A percentile compares a stretch with the other conserved stretches of the same genome.
These are phyloP conservation scores for Aspergillus steynii DNA, from an alignment of 495 filamentous ascomycete species.

Conservation along the genomic window DNA sequence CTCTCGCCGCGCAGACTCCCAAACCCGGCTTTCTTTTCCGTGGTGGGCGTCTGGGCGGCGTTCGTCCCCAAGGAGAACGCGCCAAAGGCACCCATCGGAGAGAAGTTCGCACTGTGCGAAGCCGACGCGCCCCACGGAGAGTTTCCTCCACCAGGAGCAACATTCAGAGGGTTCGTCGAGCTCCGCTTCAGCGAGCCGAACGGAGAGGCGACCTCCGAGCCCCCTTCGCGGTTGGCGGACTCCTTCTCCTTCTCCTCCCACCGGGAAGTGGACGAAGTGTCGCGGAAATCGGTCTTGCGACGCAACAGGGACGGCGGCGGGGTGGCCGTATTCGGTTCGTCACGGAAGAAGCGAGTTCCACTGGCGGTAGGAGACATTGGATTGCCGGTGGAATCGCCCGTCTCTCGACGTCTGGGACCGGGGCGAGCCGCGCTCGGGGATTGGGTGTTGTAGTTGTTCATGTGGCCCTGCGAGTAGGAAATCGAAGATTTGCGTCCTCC, in stretches of 20 bases:
- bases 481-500: slow-evolving; percentile 75
- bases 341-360: slow-evolving; percentile 56
- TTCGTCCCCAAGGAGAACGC: slow-evolving; percentile 67
- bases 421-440: slow-evolving; percentile 70
- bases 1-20: slow-evolving; percentile 73
- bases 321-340: slow-evolving; percentile 58
- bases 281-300: slow-evolving; percentile 71
- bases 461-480: slow-evolving; percentile 56
- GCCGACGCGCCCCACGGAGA: slow-evolving; percentile 67
- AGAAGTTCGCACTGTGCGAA: slow-evolving; percentile 58
- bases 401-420: slow-evolving; percentile 76
- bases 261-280: slow-evolving; percentile 37
- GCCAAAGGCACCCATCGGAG: slow-evolving; percentile 83
- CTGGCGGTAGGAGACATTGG: slow-evolving; percentile 56
- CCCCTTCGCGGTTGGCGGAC: slow-evolving; percentile 29
- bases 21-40: slow-evolving; percentile 69
- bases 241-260: slow-evolving; percentile 48
- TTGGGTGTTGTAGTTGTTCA: slow-evolving; percentile 45
- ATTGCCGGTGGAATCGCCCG: slow-evolving; percentile 69
- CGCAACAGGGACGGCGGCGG: slow-evolving; percentile 67
- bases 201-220: slow-evolving; percentile 48
- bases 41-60: slow-evolving; percentile 48
- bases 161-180: slow-evolving; percentile 62
- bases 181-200: slow-evolving; percentile 69
- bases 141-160: slow-evolving; percentile 49